A percentile compares a stretch with the other conserved stretches of the same genome.
Conservation (phyloP, 1,284 basidiomycete species). For the Tylopilus sp. region DNA sequence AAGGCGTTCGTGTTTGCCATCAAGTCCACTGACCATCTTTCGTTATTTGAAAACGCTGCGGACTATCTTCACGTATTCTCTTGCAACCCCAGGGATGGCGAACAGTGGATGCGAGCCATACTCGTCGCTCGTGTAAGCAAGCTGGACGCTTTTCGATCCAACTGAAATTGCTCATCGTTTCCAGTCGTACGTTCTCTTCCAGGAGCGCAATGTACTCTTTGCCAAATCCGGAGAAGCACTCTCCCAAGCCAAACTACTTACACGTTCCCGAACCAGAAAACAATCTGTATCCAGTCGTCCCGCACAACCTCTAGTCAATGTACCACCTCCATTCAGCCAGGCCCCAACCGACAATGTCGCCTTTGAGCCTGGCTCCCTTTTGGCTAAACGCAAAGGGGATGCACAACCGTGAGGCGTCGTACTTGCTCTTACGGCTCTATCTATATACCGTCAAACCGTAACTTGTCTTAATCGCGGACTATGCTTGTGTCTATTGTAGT, state of each 20-base stretch:
- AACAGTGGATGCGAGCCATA: slow-evolving; percentile 67
- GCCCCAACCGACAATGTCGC: slow-evolving; percentile 33
- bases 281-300: slow-evolving; percentile 32
- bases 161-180: slow-evolving; percentile 11
- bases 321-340: slow-evolving; percentile 35
- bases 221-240: slow-evolving; percentile 38
- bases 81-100: slow-evolving; percentile 66
- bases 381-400: slow-evolving; percentile 45
- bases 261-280: slow-evolving; percentile 33
- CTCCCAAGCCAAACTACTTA: slow-evolving; percentile 29
- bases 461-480: slow-evolving; percentile 6
- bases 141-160: not conserved
- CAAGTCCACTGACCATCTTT: slow-evolving; percentile 82
- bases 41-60: slow-evolving; percentile 77
- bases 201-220: slow-evolving; percentile 70
- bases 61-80: slow-evolving; percentile 85
- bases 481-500: slow-evolving; percentile 20
- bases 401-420: slow-evolving; percentile 16
- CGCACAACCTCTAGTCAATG: slow-evolving; percentile 32
- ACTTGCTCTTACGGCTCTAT: not conserved
- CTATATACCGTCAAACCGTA: not conserved
- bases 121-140: slow-evolving; percentile 69
- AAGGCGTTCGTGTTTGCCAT: slow-evolving; percentile 79
- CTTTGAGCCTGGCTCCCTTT: slow-evolving; percentile 68
- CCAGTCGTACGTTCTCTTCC: slow-evolving; percentile 75